Conservation (phyloP, 768 basidiomycete species). For the Rhodotorula toruloides region DNA sequence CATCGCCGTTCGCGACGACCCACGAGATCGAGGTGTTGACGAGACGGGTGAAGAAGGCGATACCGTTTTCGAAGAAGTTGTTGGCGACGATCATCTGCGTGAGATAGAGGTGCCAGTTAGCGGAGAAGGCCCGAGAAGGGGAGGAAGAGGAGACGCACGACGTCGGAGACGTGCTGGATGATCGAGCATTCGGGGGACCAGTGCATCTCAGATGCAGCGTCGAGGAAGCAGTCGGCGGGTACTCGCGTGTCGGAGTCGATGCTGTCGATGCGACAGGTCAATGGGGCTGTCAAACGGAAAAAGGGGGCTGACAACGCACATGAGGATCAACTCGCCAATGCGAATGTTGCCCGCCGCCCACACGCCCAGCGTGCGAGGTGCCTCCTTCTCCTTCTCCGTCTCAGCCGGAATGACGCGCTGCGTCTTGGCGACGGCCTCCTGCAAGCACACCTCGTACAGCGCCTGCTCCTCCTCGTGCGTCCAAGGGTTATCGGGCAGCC, state of each 20-base stretch:
- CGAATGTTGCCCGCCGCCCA: conserved; percentile 65
- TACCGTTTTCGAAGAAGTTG: conserved; percentile 81
- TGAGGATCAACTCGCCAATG: conserved; percentile 70
- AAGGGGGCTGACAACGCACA: conserved; percentile 42
- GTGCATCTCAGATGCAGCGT: conserved; percentile 77
- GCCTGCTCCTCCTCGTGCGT: conserved; percentile 63
- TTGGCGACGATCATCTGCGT: conserved; percentile 51
- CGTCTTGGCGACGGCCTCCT: conserved; percentile 62
- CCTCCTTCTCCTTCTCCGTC: conserved; percentile 66
- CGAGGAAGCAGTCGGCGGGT: conserved; percentile 82
- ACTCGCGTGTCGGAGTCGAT: conserved; percentile 76
- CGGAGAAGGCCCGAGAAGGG: neutral
- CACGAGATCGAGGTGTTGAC: conserved; percentile 56
- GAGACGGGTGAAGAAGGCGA: conserved; percentile 77
- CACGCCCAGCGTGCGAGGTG: conserved; percentile 59
- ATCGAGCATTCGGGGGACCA: conserved; percentile 79
- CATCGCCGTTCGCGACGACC: conserved; percentile 1
- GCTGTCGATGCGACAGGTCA: neutral
- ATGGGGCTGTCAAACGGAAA: too few relatives aligned
- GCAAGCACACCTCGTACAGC: conserved; percentile 56
- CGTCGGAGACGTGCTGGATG: conserved; percentile 85
- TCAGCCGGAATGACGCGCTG: conserved; percentile 52
- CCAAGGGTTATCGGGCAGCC: conserved; percentile 52
- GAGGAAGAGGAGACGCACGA: conserved; percentile 56
- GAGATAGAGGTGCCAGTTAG: conserved; percentile 6